A percentile compares a stretch with the other conserved stretches of the same genome.
phyloP scores from a whole-genome alignment of 495 filamentous ascomycete genomes.

The Aspergillus heteromorphus region DNA sequence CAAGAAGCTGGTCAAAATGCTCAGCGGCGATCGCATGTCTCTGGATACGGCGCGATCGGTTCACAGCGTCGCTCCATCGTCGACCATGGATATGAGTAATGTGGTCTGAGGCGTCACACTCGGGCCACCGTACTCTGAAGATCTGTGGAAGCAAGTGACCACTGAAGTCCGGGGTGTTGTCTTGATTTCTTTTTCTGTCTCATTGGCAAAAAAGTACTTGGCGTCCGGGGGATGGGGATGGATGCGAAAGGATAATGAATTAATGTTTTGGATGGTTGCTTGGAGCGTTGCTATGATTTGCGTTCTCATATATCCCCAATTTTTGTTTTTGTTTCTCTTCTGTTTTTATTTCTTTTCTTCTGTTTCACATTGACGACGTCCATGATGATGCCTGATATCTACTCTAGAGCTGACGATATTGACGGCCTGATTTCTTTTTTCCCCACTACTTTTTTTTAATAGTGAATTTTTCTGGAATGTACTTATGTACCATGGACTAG shows the following conservation, averaged over 20 bases:
- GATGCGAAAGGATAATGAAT: conserved; percentile 6
- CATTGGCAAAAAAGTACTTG: conserved; percentile 5
- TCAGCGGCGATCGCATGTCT: conserved; percentile 45
- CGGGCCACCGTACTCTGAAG: conserved; percentile 6
- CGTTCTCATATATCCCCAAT: background rate
- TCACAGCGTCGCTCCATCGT: conserved; percentile 41
- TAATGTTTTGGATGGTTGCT: background rate
- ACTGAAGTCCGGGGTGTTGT: background rate
- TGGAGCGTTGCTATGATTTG: background rate
- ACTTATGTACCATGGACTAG: too few species aligned
- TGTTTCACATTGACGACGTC: conserved; percentile 7
- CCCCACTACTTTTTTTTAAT: conserved; percentile 9
- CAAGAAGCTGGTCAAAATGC: conserved; percentile 34
- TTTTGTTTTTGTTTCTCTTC: conserved; percentile 3
- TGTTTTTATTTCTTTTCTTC: background rate
- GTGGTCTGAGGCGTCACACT: conserved; percentile 47
- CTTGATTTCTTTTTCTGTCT: conserved; percentile 1
- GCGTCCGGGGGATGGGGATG: conserved; percentile 9
- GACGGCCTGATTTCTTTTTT: conserved; percentile 12
- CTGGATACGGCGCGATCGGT: conserved; percentile 35
- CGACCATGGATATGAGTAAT: conserved; percentile 46
- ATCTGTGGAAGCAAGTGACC: background rate
- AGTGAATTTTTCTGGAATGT: background rate
- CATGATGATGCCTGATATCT: conserved; percentile 14
- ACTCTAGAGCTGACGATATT: conserved; percentile 21